A percentile compares a stretch with the other conserved stretches of the same genome.
These are phyloP conservation scores for Gnomoniopsis sp. DNA, from an alignment of 2,329 filamentous ascomycete genomes.

Conservation along the genomic window DNA sequence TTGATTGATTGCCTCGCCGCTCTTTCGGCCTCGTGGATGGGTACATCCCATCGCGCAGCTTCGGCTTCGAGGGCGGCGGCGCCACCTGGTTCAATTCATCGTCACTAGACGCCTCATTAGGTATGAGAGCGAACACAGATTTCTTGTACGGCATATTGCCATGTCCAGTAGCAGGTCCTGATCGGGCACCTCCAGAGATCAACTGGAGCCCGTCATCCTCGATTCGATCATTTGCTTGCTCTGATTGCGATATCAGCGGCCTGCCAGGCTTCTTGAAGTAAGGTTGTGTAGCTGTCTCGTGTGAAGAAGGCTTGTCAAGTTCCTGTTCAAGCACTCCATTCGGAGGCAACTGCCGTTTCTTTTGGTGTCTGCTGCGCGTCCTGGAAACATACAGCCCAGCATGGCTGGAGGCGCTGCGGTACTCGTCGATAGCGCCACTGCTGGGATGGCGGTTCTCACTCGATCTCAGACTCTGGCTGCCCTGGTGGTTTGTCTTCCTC, in stretches of 20 bases:
- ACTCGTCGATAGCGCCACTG: constrained; percentile 4
- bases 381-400: neutral
- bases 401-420: neutral
- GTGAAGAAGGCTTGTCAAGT: neutral
- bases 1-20: neutral
- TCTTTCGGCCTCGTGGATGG: neutral
- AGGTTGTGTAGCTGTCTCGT: neutral
- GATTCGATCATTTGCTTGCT: neutral
- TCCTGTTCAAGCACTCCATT: neutral
- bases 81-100: constrained; percentile 4
- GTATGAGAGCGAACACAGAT: neutral
- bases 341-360: neutral
- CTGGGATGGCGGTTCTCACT: constrained; percentile 8
- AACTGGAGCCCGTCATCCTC: constrained; percentile 4
- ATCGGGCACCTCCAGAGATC: neutral
- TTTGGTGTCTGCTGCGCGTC: constrained; percentile 1
- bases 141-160: neutral
- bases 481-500: neutral
- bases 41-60: neutral
- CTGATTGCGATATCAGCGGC: neutral
- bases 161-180: neutral
- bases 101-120: neutral
- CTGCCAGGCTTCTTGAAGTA: neutral
- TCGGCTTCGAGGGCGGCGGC: neutral
- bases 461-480: constrained; percentile 4